Conservation (phyloP, 2,329 filamentous ascomycete species). For the Epichloe scottii region DNA sequence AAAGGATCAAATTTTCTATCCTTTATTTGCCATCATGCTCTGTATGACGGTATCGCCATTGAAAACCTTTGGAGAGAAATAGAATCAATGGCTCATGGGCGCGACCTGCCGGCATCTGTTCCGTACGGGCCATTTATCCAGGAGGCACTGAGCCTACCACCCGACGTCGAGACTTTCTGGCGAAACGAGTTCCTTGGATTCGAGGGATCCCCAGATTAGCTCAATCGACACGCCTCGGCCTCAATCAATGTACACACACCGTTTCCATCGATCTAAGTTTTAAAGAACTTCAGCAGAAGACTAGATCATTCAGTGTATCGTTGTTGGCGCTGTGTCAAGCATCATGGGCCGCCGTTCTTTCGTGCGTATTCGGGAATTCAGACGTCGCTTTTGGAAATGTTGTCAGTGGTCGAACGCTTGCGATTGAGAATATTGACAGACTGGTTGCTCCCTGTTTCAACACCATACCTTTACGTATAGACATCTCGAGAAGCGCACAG, state of each 20-base stretch:
- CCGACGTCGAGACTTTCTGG: constrained; percentile 55
- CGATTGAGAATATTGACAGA: constrained; percentile 51
- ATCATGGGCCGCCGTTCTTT: constrained; percentile 56
- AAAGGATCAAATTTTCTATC: constrained; percentile 27
- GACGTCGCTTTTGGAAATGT: constrained; percentile 86
- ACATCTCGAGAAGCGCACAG: constrained; percentile 32
- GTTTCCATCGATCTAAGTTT: constrained; percentile 25
- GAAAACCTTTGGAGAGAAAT: constrained; percentile 57
- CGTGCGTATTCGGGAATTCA: constrained; percentile 35
- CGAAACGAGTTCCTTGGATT: constrained; percentile 38
- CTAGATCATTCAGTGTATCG: constrained; percentile 43
- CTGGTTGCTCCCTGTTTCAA: constrained; percentile 91
- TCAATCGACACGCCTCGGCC: constrained; percentile 9
- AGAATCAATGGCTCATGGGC: constrained; percentile 40
- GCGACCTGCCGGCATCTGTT: constrained; percentile 33
- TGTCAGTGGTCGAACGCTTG: constrained; percentile 60
- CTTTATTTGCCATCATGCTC: constrained; percentile 59
- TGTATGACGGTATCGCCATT: constrained; percentile 79
- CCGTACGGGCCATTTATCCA: constrained; percentile 53
- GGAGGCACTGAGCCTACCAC: constrained; percentile 37
- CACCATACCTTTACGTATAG: constrained; percentile 59
- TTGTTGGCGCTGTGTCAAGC: constrained; percentile 59
- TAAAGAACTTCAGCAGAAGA: constrained; percentile 31
- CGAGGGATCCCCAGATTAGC: constrained; percentile 18
- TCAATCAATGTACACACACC: constrained; percentile 17